A percentile compares a stretch with the other conserved stretches of the same genome.
These are phyloP conservation scores for Spergularia marina DNA, from an alignment of 148 eudicot genomes.

Conservation along the genomic window DNA sequence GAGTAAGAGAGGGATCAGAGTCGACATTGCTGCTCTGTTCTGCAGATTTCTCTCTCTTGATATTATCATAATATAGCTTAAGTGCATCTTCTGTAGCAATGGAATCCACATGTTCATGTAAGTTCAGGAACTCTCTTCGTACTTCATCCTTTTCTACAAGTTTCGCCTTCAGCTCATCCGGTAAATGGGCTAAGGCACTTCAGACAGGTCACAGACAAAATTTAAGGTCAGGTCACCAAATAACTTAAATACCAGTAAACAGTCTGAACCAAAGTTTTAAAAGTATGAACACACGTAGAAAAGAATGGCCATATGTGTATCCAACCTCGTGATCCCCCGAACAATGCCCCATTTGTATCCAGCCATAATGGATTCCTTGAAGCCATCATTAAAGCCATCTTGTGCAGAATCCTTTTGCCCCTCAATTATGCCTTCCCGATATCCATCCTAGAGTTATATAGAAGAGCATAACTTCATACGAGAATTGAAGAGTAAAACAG, in stretches of 20 bases:
- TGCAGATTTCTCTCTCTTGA: conserved; percentile 27
- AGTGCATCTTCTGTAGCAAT: conserved; percentile 62
- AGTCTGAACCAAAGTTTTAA: not conserved
- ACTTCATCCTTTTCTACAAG: conserved; percentile 53
- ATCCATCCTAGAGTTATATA: conserved; percentile 56
- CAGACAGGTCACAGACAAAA: conserved; percentile 13
- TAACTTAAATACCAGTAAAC: not conserved
- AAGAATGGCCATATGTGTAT: not conserved
- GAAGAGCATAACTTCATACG: conserved; percentile 10
- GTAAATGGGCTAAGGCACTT: conserved; percentile 64
- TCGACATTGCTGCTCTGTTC: conserved; percentile 21
- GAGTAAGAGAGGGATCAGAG: conserved; percentile 14
- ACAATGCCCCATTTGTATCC: conserved; percentile 78
- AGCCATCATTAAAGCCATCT: conserved; percentile 79
- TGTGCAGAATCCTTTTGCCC: conserved; percentile 80
- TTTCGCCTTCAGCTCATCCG: conserved; percentile 46
- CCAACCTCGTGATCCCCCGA: conserved; percentile 82
- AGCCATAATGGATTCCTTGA: conserved; percentile 56
- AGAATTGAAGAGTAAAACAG: not conserved
- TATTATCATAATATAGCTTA: conserved; percentile 46
- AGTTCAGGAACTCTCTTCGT: conserved; percentile 40
- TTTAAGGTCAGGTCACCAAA: not conserved
- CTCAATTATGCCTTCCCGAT: conserved; percentile 73
- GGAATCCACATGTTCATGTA: conserved; percentile 52
- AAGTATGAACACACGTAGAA: not conserved